A percentile compares a stretch with the other conserved stretches of the same genome.
phyloP scores from a whole-genome alignment of 78 protist species.

The Speleostelium caveatum region DNA sequence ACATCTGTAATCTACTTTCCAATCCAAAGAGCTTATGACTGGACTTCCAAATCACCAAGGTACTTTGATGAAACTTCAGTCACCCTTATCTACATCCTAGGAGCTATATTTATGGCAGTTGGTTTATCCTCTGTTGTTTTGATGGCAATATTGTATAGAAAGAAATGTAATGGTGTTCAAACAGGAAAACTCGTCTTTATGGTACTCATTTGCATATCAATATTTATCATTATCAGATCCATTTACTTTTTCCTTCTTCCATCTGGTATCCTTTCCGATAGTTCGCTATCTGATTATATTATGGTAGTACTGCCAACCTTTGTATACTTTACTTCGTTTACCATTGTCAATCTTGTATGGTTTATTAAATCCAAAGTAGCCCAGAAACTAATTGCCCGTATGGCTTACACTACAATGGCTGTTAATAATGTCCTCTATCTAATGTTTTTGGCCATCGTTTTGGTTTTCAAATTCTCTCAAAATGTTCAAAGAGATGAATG shows the following conservation, averaged over 20 bases:
- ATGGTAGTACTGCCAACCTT: constrained; percentile 20
- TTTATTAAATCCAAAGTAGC: not conserved
- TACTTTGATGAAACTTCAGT: constrained; percentile 13
- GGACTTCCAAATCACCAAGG: not conserved
- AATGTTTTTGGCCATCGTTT: constrained; percentile 15
- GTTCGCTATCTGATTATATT: constrained; percentile 20
- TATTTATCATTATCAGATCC: constrained; percentile 7
- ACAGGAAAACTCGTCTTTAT: constrained; percentile 13
- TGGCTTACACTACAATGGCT: not conserved
- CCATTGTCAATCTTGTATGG: constrained; percentile 6
- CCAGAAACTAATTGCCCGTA: not conserved
- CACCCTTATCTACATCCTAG: constrained; percentile 19
- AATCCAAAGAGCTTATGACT: not conserved
- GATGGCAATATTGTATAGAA: not conserved
- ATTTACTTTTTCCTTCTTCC: constrained; percentile 57
- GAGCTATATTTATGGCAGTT: not conserved
- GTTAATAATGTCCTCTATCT: constrained; percentile 7
- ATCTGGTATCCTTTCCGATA: constrained; percentile 1
- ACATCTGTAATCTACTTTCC: not conserved
- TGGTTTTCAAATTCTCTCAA: constrained; percentile 29
- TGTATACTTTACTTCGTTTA: constrained; percentile 26
- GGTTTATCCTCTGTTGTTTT: constrained; percentile 12
- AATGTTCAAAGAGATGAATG: constrained; percentile 2
- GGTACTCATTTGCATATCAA: not conserved
- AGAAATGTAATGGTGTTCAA: not conserved